Base-by-base conservation (phyloP, 2,329 filamentous ascomycete species). In the Talaromyces funiculosus region DNA sequence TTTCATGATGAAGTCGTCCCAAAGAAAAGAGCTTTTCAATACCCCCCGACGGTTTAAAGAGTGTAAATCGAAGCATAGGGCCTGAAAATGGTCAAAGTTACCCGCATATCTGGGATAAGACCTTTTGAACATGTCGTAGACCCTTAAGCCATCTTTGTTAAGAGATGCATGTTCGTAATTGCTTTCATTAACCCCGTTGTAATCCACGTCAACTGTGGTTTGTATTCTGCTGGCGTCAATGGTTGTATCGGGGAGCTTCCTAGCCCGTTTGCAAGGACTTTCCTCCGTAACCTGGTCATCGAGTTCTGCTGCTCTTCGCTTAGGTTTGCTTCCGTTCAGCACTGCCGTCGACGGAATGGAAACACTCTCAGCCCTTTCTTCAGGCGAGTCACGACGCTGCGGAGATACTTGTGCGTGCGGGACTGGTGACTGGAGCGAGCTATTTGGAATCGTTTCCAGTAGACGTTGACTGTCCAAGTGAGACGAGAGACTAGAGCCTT, bases 1-100 rank as follows among this genome's bases (percentile, higher is more conserved):
- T 64, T 72, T 71, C 57, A 75, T 77, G 55, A 80, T 66, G 60
- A 78, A 80, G 63, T 80, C 78, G 65, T 80, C 78, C 74, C 77
- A 79, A 24, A 71, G 59, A 33, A 70, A 74, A 12, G 72, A 76
- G 55, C 71, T 68, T 38, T 70, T 18, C 47, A 58, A 33, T 78
- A 67, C 57, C 4, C 71, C 74, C 18, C 64, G 58, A 20, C 62
- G 62, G n/a, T 72, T 64, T 38, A 78, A 63, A 14, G 63, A 62
- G 24, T 72, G 69, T 38, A 79, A 64, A 53, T 70, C 74, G 18
- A 63, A 64, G 59, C 76, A 78, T 24, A 78, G 64, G n/a, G 68
- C 65, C 20, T 63, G 64, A 56, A 80, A 80, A 64, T 77, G 71
- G 5, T 63, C 61, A 22, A 74, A 68, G 57, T 73, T 68, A 14